Base-by-base conservation (phyloP, 1,284 basidiomycete species). In the Trichosporon ovoides region DNA sequence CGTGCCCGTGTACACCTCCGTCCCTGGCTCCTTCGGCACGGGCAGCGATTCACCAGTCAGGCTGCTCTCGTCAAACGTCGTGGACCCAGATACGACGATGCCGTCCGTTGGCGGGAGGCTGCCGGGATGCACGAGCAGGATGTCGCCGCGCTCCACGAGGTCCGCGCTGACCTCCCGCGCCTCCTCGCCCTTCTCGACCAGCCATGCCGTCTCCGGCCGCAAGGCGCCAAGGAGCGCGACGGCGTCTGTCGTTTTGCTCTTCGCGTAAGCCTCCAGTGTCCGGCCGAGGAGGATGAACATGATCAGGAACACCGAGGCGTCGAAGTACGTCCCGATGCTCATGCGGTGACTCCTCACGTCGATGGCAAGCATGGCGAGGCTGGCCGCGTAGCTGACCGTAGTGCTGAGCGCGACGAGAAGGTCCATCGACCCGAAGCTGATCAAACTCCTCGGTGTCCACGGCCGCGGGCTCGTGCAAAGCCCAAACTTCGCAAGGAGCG, bases 271-370 rank as follows among this genome's bases (percentile, higher is more conserved):
- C 78, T 98, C 96, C 55, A 98, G 83, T 77, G 88, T 97, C 46
- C 96, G 86, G 2, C 95, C 96, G 20, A 98, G 84, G 1, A 91
- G 92, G 67, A 98, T 90, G 74, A 98, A 98, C 78, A 88, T 92
- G 82, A 99, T 89, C 59, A 99, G 81, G 94, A 98, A 98, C 12
- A 94, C 96, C 67, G 90, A 94, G 2, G 95, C 97, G 79, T 99
- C 96, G 79, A 98, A 98, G 80, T 98, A 98, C 33, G 94, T 85
- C 69, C 62, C 62, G n/a, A 63, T 59, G 33, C 36, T 36, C 60
- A 60, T 63, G 22, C 6, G 38, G 1, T 33, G 56, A 0, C 58
- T 85, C 53, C 83, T 82, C 0, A 85, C 81, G 52, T 72, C 68
- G 7, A 72, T 66, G 16, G 64, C 65, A 77, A 88, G 84, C 20